Evolutionary conservation across 257 asterid genomes (phyloP), one percentile per base, ranked within the genome.

Genomic region (Lantana camara): DNA sequence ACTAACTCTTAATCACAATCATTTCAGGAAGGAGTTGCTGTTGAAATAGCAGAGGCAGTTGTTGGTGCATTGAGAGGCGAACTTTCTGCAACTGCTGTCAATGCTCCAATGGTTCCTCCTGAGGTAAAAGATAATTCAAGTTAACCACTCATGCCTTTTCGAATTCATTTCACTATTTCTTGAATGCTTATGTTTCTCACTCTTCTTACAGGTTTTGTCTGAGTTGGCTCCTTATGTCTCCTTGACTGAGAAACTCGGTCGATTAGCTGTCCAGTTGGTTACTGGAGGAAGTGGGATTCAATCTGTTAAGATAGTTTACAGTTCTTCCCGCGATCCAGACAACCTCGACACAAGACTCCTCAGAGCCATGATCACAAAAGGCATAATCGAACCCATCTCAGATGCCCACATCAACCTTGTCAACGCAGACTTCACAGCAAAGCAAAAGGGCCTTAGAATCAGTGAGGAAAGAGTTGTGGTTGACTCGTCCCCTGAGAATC

Each of bases 41-140:
- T 93, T 49, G 99, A 93, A 78, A 90, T 93, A 73, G 97, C 99
- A 4, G 99, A 93, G 82, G 99, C 99, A 11, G 99, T 93, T 63
- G 97, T 88, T 57, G 99, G 97, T 54, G 99, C 99, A 13, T 67
- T 93, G 68, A 78, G 73, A 47, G 99, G 99, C 23, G 99, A 93
- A 67, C 97, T 93, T 57, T 85, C 99, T 42, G 97, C 99, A 15
- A 93, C 99, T 22, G 96, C 99, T 15, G 99, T 93, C 48, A 93
- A 93, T 71, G 99, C 99, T 73, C 99, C 99, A 0, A 93, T 93
- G 99, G 97, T 93, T 55, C 95, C 99, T 74, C 89, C 99, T 9
- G 95, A 93, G 90, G 99, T 93, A 77, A 57, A 22, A 7, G 1
- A 35, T 4, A 30, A 27, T 9, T 21, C 17, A 19, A 29, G 38